Evolutionary conservation across 2,329 filamentous ascomycete species (phyloP).

Genomic region (Gremmenia infestans): DNA sequence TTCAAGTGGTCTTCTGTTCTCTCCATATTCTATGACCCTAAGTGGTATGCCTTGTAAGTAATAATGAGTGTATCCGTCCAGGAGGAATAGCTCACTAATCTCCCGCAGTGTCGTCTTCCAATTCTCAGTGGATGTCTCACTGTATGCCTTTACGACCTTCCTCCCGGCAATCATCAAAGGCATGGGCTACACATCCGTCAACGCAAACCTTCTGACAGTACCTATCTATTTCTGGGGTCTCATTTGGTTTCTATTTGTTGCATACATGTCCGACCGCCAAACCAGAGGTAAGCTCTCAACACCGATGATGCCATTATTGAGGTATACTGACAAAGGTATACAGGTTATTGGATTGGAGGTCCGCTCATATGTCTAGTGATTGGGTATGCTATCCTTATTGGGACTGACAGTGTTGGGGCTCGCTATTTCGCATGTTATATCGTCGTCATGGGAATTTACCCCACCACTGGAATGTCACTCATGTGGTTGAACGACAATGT

Average conservation of each 20-base stretch:
- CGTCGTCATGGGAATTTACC: constrained; percentile 40
- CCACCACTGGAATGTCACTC: constrained; percentile 40
- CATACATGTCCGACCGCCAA: constrained; percentile 40
- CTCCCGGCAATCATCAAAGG: constrained; percentile 48
- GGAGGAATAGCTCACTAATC: neutral
- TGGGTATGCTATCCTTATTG: constrained; percentile 12
- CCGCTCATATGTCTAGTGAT: constrained; percentile 9
- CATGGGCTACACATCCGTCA: constrained; percentile 45
- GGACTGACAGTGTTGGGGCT: constrained; percentile 43
- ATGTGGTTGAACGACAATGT: constrained; percentile 42
- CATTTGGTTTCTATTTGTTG: constrained; percentile 38
- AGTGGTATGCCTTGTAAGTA: constrained; percentile 41
- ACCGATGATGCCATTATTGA: neutral
- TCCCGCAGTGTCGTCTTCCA: constrained; percentile 6
- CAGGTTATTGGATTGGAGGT: constrained; percentile 20
- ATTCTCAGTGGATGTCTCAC: constrained; percentile 29
- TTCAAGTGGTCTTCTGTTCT: constrained; percentile 46
- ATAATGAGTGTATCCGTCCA: neutral
- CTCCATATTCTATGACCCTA: constrained; percentile 43
- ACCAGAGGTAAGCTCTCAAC: constrained; percentile 1
- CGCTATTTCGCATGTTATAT: constrained; percentile 46
- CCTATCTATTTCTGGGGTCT: constrained; percentile 50
- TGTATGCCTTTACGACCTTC: constrained; percentile 48
- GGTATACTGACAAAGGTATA: neutral
- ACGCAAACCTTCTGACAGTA: constrained; percentile 49